Base-by-base conservation (phyloP, 225 moss, liverwort and hornwort genomes). In the Lunularia cruciata region DNA sequence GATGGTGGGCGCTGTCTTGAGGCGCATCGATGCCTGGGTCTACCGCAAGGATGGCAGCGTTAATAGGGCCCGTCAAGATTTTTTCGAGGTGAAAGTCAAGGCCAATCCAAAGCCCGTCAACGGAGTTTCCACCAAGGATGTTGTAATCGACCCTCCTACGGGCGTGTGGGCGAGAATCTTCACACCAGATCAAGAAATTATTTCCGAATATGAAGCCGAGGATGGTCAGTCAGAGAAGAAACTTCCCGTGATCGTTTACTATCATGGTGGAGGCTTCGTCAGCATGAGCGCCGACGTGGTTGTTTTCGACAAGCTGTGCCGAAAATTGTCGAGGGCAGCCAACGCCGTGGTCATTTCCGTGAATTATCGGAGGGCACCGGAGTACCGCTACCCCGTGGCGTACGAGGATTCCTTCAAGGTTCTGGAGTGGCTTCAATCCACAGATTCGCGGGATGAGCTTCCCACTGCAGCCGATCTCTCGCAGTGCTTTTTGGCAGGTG, bases 201-300 rank as follows among this genome's bases (percentile, higher is more conserved):
- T 43, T 26, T 18, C 30, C 15, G 12, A 34, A 39, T 48, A 16
- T 31, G 27, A 48, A 31, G 54, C 47, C 0, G 60, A 42, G 42
- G 56, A 56, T 23, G 39, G 16, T 0, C 57, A 52, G 37, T 71
- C 80, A 61, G 62, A 80, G 68, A 84, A 77, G 48, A 86, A 68
- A 48, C 42, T 85, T 34, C 89, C 90, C 10, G 76, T 98, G 53
- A 69, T 93, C 5, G 18, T 92, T 9, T 93, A 85, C 84, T 98
- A 72, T 53, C 92, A 90, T 49, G 96, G 92, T 1, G 92, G 96
- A n/a, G 92, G 96, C 33, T 98, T 98, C 60, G 77, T 87, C 28
- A 39, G 83, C 33, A 32, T 85, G 69, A 47, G 82, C 60, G 83
- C 92, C 34, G 64, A 87, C 13, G 27, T 57, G 0, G 0, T 2